Base-by-base conservation (phyloP, 768 basidiomycete species). In the Ramaria rubella region DNA sequence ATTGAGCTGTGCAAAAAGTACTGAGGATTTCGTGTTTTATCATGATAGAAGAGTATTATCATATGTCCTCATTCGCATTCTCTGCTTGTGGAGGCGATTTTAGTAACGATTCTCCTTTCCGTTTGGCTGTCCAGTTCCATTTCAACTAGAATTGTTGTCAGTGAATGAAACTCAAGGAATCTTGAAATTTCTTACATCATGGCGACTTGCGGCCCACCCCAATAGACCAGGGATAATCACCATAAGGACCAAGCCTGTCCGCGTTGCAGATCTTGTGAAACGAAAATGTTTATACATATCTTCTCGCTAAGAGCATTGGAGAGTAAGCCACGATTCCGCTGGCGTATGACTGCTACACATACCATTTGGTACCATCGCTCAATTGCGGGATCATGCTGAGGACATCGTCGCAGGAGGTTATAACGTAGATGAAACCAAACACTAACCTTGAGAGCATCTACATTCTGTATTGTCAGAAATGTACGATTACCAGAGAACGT, bases 1-100 rank as follows among this genome's bases (percentile, higher is more conserved):
- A 95, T 98, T 72, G 85, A 87, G 68, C 68, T 94, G 51, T 94
- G 90, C 75, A 94, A 89, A 73, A 77, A 83, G 64, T 67, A 95
- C 54, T 96, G 73, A 62, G 30, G 30, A 24, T 58, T 51, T 38
- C 36, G 36, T 38, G 11, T 12, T 9, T 11, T 23, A 46, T 46
- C 33, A 30, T 21, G 14, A 24, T n/a, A 26, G 40, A 27, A 11
- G 27, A 51, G 12, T 15, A 19, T 15, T 50, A 29, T 51, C 49
- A 51, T 5, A 31, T 17, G 6, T 48, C 8, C 24, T n/a, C 48
- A 19, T 19, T 31, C 34, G 19, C 49, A 24, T 27, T 48, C 46
- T n/a, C 46, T 48, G 17, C 15, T 21, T 4, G 14, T 8, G 36
- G 40, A 12, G 56, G 34, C 24, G 52, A 48, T 40, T 63, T 59